Base-by-base conservation (phyloP, 2,329 filamentous ascomycete genomes). In the Aspergillus sp. region DNA sequence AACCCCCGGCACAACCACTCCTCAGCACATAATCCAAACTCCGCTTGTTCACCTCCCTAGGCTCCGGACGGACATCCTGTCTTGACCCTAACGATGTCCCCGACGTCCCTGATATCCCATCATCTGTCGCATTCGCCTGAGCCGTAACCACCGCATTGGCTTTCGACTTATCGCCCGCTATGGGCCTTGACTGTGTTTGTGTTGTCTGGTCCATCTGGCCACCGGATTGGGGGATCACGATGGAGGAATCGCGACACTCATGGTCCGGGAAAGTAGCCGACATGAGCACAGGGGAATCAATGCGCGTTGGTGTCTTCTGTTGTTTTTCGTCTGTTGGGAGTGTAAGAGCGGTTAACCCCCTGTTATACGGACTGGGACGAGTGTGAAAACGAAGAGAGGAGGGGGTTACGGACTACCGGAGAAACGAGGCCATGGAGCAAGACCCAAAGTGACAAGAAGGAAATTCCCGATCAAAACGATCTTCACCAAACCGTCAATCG, bases 1-100 rank as follows among this genome's bases (percentile, higher is more conserved):
- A 56, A 10, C 93, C 93, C 42, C 93, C 93, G 2, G 93, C 91
- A 30, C 94, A 71, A 32, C 87, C 88, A 51, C 86, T 93, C 57
- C 87, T 81, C 69, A 88, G 76, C 39, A 93, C 73, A 69, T 97
- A 97, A 57, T 94, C 86, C 54, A 85, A 72, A 63, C 83, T 93
- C 63, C 84, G 81, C 69, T 83, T 88, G 53, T 85, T 74, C 29
- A 79, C 66, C 57, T 76, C 76, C 53, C 73, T 54, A 6, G 44
- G 38, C 5, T 49, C 52, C 29, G 33, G 44, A 5, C 44, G 55
- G 19, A 44, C 45, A 38, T 48, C 52, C 33, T 54, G 55, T 8
- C 26, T 27, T 9, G 36, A 39, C 5, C 36, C 12, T 28, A 39
- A 7, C 19, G 36, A 39, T 26, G 36, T 19, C 26, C 34, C 34